phyloP scores from a whole-genome alignment of 495 filamentous ascomycete genomes.

The Pyronema domesticum region DNA sequence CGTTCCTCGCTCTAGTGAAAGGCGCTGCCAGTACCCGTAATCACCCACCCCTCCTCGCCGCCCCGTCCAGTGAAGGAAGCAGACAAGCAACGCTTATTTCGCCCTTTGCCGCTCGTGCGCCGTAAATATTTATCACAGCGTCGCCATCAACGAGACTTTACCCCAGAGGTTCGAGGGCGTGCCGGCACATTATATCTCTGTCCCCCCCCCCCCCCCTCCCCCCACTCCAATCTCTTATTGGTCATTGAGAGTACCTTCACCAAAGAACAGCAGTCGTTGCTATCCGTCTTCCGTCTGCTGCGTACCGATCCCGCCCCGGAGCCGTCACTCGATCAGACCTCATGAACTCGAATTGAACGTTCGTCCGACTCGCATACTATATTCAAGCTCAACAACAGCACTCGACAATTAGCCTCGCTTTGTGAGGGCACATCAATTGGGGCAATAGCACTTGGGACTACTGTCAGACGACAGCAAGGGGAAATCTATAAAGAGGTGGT shows the following conservation, averaged over 20 bases:
- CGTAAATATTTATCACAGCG: background rate
- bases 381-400: background rate
- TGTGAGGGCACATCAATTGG: background rate
- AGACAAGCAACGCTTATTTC: background rate
- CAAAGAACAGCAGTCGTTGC: background rate
- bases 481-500: background rate
- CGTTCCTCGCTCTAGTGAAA: background rate
- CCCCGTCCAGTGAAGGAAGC: background rate
- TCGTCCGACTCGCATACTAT: background rate
- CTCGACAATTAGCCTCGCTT: background rate
- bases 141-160: background rate
- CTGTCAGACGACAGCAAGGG: background rate
- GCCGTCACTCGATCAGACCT: background rate
- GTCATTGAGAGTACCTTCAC: background rate
- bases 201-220: background rate
- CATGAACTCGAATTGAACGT: conserved; percentile 1
- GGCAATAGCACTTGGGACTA: background rate
- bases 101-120: background rate
- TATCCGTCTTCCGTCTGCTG: background rate
- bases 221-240: background rate
- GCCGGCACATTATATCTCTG: background rate
- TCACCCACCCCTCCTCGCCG: background rate
- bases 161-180: background rate
- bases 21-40: background rate
- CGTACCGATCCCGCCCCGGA: background rate